Evolutionary conservation across 2,329 filamentous ascomycete species (phyloP).

Genomic region (Septoria linicola): DNA sequence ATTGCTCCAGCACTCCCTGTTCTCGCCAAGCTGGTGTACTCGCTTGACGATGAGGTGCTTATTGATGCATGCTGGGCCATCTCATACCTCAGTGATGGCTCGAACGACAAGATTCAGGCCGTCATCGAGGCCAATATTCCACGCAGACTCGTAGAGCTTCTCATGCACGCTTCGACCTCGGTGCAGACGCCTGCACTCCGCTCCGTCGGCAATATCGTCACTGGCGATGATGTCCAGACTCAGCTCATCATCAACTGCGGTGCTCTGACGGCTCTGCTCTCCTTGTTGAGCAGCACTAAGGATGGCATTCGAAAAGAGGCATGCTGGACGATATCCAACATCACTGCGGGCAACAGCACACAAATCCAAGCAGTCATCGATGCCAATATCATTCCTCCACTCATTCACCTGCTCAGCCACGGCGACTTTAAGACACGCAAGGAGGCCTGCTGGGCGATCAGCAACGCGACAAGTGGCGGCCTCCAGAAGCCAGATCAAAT

Average conservation of each 20-base stretch:
- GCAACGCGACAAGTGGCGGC: slow-evolving; percentile 94
- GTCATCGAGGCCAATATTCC: slow-evolving; percentile 98
- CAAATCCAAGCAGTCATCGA: slow-evolving; percentile 98
- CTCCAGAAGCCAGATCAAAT: slow-evolving; percentile 99
- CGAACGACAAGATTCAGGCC: slow-evolving; percentile 98
- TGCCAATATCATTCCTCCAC: slow-evolving; percentile 90
- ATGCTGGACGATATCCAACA: slow-evolving; percentile 99
- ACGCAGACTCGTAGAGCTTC: slow-evolving; percentile 88
- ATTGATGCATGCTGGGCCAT: slow-evolving; percentile 99
- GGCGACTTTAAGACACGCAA: slow-evolving; percentile 99
- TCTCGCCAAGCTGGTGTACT: slow-evolving; percentile 95
- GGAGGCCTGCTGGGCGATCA: slow-evolving; percentile 99
- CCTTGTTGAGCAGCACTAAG: slow-evolving; percentile 92
- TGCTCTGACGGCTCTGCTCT: slow-evolving; percentile 85
- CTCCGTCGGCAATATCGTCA: slow-evolving; percentile 98
- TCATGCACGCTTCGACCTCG: slow-evolving; percentile 97
- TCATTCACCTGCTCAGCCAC: slow-evolving; percentile 94
- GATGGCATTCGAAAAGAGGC: slow-evolving; percentile 99
- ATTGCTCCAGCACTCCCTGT: slow-evolving; percentile 94
- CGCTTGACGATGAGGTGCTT: slow-evolving; percentile 93
- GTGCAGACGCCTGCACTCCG: slow-evolving; percentile 96
- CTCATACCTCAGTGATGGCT: slow-evolving; percentile 94
- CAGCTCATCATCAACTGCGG: slow-evolving; percentile 99
- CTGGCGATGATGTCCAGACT: slow-evolving; percentile 96
- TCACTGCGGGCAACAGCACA: slow-evolving; percentile 94